Conservation (phyloP, 83 land plant genomes). For the Picea mariana region DNA sequence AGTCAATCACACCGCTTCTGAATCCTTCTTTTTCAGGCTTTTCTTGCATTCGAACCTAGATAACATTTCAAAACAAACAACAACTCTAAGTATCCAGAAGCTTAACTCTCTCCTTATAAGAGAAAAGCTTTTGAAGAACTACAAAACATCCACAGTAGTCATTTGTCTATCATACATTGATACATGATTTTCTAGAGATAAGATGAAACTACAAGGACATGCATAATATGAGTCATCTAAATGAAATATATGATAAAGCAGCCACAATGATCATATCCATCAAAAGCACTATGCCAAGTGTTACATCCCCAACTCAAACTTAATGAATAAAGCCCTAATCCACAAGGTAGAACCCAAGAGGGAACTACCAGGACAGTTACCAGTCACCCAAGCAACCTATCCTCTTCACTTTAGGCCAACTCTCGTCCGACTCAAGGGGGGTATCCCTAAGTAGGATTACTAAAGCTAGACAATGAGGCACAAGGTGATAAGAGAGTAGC, state of each 20-base stretch:
- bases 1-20: background rate
- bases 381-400: no score
- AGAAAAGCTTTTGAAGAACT: background rate
- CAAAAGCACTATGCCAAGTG: background rate
- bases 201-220: background rate
- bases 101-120: background rate
- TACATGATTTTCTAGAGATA: background rate
- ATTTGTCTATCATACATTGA: background rate
- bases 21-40: slow-evolving; percentile 10
- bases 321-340: no score
- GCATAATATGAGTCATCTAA: background rate
- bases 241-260: background rate
- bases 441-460: no score
- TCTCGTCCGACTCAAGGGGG: no score
- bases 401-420: no score
- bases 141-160: background rate
- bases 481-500: no score
- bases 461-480: no score
- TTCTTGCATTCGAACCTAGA: slow-evolving; percentile 16
- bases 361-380: no score
- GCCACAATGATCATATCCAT: background rate
- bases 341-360: no score
- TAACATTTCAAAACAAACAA: background rate
- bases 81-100: background rate
- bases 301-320: no score